A percentile compares a stretch with the other conserved stretches of the same genome.
phyloP scores from a whole-genome alignment of 495 filamentous ascomycete species.

The Xylaria scruposa region DNA sequence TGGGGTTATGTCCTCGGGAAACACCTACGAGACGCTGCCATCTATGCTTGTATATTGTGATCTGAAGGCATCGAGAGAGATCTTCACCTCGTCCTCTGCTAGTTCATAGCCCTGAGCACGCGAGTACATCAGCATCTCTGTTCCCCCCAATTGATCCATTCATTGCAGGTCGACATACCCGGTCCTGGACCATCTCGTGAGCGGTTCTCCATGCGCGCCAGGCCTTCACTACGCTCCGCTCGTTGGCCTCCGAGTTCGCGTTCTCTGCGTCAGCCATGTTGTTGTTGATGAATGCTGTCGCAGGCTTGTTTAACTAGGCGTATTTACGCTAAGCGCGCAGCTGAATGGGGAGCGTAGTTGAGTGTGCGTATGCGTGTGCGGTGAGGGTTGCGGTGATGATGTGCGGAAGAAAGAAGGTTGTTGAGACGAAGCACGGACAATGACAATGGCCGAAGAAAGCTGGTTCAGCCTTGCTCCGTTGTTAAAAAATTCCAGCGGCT shows the following conservation, averaged over 20 bases:
- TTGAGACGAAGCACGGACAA: conserved; percentile 26
- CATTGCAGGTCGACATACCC: conserved; percentile 53
- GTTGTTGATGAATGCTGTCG: not conserved
- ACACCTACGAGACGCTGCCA: conserved; percentile 73
- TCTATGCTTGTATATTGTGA: conserved; percentile 67
- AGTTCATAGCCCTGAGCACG: conserved; percentile 85
- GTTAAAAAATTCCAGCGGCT: conserved; percentile 38
- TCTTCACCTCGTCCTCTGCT: conserved; percentile 83
- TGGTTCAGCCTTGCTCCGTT: conserved; percentile 36
- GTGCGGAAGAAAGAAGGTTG: not conserved
- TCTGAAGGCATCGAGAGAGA: conserved; percentile 79
- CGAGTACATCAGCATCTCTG: conserved; percentile 26
- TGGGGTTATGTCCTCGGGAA: conserved; percentile 2
- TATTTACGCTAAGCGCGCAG: not conserved
- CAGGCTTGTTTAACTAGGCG: not conserved
- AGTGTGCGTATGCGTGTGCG: not conserved
- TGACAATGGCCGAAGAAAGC: conserved; percentile 29
- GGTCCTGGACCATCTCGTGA: conserved; percentile 84
- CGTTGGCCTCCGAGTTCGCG: conserved; percentile 57
- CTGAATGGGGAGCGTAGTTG: not conserved
- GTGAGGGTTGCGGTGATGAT: not conserved
- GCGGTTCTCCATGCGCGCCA: conserved; percentile 90
- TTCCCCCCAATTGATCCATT: not conserved
- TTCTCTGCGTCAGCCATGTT: conserved; percentile 62
- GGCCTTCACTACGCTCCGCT: conserved; percentile 72